Percentiles rank a stretch among this genome's conserved stretches.
Conservation (phyloP, 2,329 filamentous ascomycete species). For the Ophiocordyceps camponoti-floridani region DNA sequence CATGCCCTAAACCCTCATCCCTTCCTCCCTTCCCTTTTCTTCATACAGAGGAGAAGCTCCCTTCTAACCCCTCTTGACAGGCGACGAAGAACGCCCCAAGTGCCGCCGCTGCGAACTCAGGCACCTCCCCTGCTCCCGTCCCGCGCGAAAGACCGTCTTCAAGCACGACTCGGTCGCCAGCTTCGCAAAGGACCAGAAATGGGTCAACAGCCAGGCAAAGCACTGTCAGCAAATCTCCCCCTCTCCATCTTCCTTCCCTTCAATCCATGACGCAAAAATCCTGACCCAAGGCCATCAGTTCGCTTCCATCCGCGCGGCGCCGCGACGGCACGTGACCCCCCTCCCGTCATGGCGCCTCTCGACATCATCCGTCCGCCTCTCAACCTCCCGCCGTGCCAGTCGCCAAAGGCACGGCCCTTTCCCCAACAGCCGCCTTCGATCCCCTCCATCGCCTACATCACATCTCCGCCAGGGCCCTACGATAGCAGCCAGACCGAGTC, state of each 20-base stretch:
- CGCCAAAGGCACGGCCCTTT: background rate
- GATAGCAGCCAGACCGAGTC: background rate
- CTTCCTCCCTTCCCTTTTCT: background rate
- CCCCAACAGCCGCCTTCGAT: background rate
- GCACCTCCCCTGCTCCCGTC: slow-evolving; percentile 15
- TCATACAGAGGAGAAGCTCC: no score
- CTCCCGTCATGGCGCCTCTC: background rate
- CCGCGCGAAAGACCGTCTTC: slow-evolving; percentile 17
- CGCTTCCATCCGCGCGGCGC: slow-evolving; percentile 6
- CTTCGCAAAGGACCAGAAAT: slow-evolving; percentile 17
- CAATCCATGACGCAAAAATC: background rate
- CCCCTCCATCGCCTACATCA: slow-evolving; percentile 2
- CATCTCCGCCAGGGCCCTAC: background rate
- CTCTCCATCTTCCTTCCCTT: background rate
- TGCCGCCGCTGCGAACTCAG: slow-evolving; percentile 17
- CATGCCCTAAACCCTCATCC: background rate
- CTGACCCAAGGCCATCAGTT: slow-evolving; percentile 1
- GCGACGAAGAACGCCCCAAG: slow-evolving; percentile 18
- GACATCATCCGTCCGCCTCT: background rate
- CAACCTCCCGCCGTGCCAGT: background rate
- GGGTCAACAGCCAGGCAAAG: slow-evolving; percentile 16
- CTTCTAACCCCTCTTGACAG: slow-evolving; percentile 4
- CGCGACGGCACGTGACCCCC: slow-evolving; percentile 1
- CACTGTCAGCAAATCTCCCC: slow-evolving; percentile 11
- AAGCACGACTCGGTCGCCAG: slow-evolving; percentile 14